These are phyloP conservation scores for Colletotrichum chrysophilum DNA, from an alignment of 2,329 filamentous ascomycete species.

Conservation along the genomic window DNA sequence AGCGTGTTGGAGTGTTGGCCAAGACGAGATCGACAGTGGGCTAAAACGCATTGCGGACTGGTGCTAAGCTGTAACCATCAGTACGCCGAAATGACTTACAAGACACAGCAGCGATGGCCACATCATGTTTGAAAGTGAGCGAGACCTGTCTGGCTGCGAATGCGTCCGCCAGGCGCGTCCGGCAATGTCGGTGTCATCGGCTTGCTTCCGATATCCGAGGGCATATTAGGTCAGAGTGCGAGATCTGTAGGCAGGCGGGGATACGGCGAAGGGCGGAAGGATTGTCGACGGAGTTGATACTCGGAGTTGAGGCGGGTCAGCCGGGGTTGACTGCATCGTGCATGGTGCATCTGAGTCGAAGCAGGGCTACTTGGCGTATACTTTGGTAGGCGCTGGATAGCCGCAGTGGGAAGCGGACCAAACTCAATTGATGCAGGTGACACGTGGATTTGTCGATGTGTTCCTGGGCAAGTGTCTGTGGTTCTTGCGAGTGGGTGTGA, in stretches of 20 bases:
- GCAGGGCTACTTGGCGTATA: background rate
- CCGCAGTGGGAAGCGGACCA: background rate
- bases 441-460: conserved; percentile 11
- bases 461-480: background rate
- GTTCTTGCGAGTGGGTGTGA: background rate
- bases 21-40: conserved; percentile 3
- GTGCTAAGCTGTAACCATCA: background rate
- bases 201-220: background rate
- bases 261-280: background rate
- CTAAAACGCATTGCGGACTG: conserved; percentile 3
- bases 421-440: background rate
- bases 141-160: conserved; percentile 1
- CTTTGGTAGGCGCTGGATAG: background rate
- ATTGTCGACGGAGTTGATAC: background rate
- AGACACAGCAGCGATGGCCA: background rate
- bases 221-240: background rate
- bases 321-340: background rate
- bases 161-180: background rate
- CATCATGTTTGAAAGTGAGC: background rate
- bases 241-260: background rate
- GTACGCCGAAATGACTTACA: background rate
- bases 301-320: background rate
- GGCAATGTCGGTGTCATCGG: background rate
- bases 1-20: background rate
- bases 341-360: background rate